Percentiles rank a stretch among this genome's conserved stretches.
Conservation (phyloP, 805 yeast genomes). For the Tetrapisispora pingtungensis region DNA sequence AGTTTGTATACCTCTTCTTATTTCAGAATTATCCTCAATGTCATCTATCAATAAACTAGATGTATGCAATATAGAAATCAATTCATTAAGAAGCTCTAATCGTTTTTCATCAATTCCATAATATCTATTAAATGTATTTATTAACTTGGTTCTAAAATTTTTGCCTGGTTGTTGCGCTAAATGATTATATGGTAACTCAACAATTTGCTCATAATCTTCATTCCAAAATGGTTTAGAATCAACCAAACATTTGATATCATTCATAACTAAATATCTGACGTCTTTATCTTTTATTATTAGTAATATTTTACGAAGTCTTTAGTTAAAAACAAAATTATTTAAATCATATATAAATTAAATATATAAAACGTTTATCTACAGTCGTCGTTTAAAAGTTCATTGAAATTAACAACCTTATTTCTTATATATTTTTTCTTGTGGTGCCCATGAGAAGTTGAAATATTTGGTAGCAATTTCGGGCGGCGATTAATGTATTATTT, state of each 20-base stretch:
- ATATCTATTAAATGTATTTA: constrained; percentile 45
- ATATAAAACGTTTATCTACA: too few species aligned
- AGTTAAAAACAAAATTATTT: too few species aligned
- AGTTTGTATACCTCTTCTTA: constrained; percentile 69
- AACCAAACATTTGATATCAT: constrained; percentile 7
- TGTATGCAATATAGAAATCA: constrained; percentile 53
- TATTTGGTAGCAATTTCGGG: background rate
- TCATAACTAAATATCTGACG: background rate
- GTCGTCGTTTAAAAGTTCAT: background rate
- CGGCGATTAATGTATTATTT: background rate
- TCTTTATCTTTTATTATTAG: too few species aligned
- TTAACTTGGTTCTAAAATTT: constrained; percentile 40
- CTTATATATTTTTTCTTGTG: background rate
- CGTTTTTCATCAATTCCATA: constrained; percentile 34
- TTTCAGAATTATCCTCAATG: constrained; percentile 66
- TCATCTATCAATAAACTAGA: constrained; percentile 74
- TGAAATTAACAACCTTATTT: background rate
- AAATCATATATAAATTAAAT: too few species aligned
- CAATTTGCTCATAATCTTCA: constrained; percentile 20
- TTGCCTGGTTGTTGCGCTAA: constrained; percentile 45
- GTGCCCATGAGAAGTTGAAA: background rate
- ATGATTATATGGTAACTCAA: constrained; percentile 41
- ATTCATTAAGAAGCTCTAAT: constrained; percentile 33
- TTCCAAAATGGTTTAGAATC: constrained; percentile 22
- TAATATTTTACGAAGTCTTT: too few species aligned